Percentiles rank a stretch among this genome's conserved stretches.
These are phyloP conservation scores for Boletales sp. DNA, from an alignment of 768 basidiomycete species.

Conservation along the genomic window DNA sequence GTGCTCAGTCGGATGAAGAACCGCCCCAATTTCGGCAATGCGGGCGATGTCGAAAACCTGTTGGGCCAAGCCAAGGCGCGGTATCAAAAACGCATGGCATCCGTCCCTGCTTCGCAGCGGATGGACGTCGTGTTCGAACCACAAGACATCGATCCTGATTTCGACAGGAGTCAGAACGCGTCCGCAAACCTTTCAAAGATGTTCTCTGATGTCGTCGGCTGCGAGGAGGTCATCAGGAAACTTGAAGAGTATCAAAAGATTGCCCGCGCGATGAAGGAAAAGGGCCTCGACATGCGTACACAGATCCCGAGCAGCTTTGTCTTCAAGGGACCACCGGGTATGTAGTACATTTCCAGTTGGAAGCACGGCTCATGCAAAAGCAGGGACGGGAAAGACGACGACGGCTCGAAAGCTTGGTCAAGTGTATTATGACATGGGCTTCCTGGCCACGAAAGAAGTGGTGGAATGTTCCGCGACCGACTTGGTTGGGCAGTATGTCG, in stretches of 20 bases:
- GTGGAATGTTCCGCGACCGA: constrained; percentile 70
- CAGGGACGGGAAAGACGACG: constrained; percentile 66
- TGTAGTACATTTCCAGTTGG: no score
- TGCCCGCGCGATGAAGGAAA: constrained; percentile 39
- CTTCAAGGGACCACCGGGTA: constrained; percentile 73
- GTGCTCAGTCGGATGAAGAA: constrained; percentile 32
- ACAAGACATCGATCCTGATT: constrained; percentile 62
- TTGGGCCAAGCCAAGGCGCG: constrained; percentile 50
- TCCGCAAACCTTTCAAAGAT: constrained; percentile 50
- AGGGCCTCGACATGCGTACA: constrained; percentile 42
- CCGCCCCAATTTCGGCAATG: constrained; percentile 66
- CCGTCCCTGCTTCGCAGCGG: constrained; percentile 21
- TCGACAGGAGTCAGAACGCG: constrained; percentile 46
- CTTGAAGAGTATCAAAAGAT: constrained; percentile 52
- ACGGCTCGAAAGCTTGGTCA: constrained; percentile 63
- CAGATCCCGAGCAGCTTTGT: constrained; percentile 61
- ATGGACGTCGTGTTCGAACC: constrained; percentile 37
- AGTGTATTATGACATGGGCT: constrained; percentile 65
- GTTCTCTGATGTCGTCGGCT: constrained; percentile 63
- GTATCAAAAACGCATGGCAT: constrained; percentile 40
- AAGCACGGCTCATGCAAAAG: no score
- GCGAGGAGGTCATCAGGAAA: constrained; percentile 49
- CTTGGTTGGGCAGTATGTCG: constrained; percentile 66
- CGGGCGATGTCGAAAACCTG: constrained; percentile 62
- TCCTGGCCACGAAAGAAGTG: constrained; percentile 49